phyloP scores from a whole-genome alignment of 176 grass and related monocot species.

The Rhynchospora pubera region DNA sequence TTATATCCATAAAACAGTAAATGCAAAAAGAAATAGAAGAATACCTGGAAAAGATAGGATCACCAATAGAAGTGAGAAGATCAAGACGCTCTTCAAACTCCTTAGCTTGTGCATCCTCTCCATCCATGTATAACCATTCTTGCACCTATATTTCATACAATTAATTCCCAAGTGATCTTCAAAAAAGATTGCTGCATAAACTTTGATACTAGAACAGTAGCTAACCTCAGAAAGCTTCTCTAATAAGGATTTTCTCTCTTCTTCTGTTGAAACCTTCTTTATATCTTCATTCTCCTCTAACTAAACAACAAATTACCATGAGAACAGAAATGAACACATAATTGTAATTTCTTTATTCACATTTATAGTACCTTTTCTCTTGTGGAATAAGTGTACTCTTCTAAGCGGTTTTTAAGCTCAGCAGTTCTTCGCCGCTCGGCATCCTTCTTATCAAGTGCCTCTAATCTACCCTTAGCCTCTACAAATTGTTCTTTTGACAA shows the following conservation, averaged over 20 bases:
- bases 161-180: conserved; percentile 1
- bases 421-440: conserved; percentile 80
- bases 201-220: conserved; percentile 1
- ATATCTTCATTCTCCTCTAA: conserved; percentile 79
- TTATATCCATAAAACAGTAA: not conserved
- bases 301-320: conserved; percentile 34
- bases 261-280: conserved; percentile 76
- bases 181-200: conserved; percentile 7
- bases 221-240: conserved; percentile 83
- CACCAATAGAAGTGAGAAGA: conserved; percentile 72
- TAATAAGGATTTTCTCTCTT: conserved; percentile 64
- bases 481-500: conserved; percentile 74
- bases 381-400: conserved; percentile 94
- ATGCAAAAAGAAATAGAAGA: not conserved
- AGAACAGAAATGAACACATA: not conserved
- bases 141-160: conserved; percentile 54
- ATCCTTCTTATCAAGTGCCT: conserved; percentile 82
- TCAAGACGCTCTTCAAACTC: conserved; percentile 89
- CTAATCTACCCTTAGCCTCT: conserved; percentile 91
- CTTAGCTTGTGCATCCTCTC: conserved; percentile 84
- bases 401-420: conserved; percentile 90
- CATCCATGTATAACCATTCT: conserved; percentile 98
- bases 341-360: not conserved
- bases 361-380: conserved; percentile 72
- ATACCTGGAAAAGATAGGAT: conserved; percentile 96